Conservation (phyloP, 495 filamentous ascomycete species). For the Thermochaetoides thermophila region DNA sequence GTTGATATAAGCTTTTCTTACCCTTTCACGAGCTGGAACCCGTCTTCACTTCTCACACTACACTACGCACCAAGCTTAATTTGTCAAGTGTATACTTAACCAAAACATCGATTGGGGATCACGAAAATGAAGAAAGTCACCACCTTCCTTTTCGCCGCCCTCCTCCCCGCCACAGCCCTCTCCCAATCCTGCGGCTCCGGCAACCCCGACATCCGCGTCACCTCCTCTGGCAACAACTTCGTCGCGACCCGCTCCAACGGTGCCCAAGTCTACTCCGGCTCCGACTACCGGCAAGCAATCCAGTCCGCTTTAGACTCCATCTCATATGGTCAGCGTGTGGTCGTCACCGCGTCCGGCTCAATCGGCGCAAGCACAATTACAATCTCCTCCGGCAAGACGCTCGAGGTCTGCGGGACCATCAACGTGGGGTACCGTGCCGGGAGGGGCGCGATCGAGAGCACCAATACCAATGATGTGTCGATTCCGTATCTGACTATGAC, state of each 20-base stretch:
- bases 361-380: conserved; percentile 39
- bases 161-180: conserved; percentile 13
- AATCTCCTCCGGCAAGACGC: conserved; percentile 29
- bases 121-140: too few species aligned
- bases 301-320: conserved; percentile 32
- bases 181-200: conserved; percentile 28
- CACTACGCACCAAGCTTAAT: too few species aligned
- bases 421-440: conserved; percentile 24
- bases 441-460: conserved; percentile 28
- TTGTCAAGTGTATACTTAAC: too few species aligned
- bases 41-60: too few species aligned
- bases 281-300: conserved; percentile 31
- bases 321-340: conserved; percentile 38
- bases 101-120: too few species aligned
- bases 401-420: conserved; percentile 36
- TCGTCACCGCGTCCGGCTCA: conserved; percentile 44
- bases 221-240: conserved; percentile 23
- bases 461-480: conserved; percentile 20
- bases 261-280: conserved; percentile 22
- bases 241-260: conserved; percentile 19
- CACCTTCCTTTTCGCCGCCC: too few species aligned
- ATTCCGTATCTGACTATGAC: conserved; percentile 33
- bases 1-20: too few species aligned
- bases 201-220: conserved; percentile 24
- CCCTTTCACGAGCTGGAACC: too few species aligned